Evolutionary conservation across 1,284 basidiomycete genomes (phyloP), one percentile per base, ranked within the genome.

Genomic region (Cryptococcus deneoformans): DNA sequence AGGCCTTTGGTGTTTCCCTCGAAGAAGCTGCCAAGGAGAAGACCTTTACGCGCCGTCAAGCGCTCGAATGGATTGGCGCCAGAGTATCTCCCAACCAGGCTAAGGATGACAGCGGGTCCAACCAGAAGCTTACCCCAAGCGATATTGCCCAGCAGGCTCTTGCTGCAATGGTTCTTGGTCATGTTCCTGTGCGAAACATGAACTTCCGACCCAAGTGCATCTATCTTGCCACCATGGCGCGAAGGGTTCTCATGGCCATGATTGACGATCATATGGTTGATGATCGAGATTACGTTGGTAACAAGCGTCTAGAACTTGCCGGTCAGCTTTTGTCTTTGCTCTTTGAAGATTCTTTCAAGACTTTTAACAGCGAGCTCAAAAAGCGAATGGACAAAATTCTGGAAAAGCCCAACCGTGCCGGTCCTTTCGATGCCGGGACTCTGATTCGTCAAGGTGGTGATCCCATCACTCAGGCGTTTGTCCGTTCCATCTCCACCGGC

Each of bases 321-420:
- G 96, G 96, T 42, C 97, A 99, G 76, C 83, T 99, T 8, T 84
- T 99, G 14, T 92, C 95, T 1, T 82, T 99, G 3, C 82, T 99
- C 0, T 99, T 99, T 65, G 96, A 99, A 78, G 96, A 99, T 75
- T 80, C 98, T 34, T 99, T 99, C 85, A 99, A 99, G 78, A 98
- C 93, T 0, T 99, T 96, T 82, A 99, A 98, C 75, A 85, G 89
- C 16, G 96, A 98, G 72, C 85, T 99, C 52, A 99, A 99, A 79
- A 86, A 87, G 49, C 86, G 90, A 24, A 97, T 99, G 70, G 97
- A 99, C 82, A 99, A 99, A 79, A 89, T 98, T 24, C 83, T 99
- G 50, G 96, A 97, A 76, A 99, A 99, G 78, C 89, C 92, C 4
- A 93, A 92, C 14, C 87, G 96, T 29, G 95, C 96, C 6, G 89